Conservation (phyloP, 2,329 filamentous ascomycete genomes). For the Ustulina deusta region DNA sequence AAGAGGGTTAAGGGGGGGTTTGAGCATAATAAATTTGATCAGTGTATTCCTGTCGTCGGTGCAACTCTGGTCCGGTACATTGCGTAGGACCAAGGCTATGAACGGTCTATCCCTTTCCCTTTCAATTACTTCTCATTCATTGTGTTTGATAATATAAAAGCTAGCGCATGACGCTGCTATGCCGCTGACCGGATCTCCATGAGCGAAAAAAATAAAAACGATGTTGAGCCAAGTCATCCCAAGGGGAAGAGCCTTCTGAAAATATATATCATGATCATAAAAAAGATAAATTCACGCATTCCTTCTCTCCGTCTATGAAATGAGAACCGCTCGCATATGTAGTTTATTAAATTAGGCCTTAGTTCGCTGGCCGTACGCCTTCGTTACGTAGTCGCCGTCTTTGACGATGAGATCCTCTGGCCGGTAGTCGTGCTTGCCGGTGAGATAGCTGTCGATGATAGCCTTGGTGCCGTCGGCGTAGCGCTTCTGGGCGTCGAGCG, state of each 20-base stretch:
- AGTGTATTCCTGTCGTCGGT: background rate
- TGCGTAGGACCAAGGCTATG: background rate
- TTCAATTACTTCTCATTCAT: conserved; percentile 28
- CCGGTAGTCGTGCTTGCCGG: conserved; percentile 86
- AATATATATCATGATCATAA: conserved; percentile 30
- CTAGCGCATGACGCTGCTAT: conserved; percentile 20
- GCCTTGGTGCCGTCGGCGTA: conserved; percentile 89
- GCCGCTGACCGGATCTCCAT: background rate
- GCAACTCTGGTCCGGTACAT: background rate
- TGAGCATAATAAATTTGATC: background rate
- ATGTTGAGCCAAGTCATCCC: background rate
- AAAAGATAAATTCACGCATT: background rate
- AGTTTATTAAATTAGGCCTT: conserved; percentile 50
- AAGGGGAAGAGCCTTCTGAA: conserved; percentile 16
- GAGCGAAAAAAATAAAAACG: background rate
- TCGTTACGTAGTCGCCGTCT: conserved; percentile 92
- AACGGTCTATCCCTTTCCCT: background rate
- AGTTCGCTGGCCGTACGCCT: conserved; percentile 84
- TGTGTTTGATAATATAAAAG: conserved; percentile 12
- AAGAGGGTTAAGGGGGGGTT: too few relatives aligned
- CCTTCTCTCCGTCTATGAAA: conserved; percentile 5
- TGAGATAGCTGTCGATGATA: conserved; percentile 92
- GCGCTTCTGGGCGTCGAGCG: conserved; percentile 95
- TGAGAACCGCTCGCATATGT: background rate
- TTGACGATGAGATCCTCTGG: conserved; percentile 92